Evolutionary conservation across 2,329 filamentous ascomycete genomes (phyloP), one percentile per base, ranked within the genome.

Genomic region (Teratosphaeria zuluensis): DNA sequence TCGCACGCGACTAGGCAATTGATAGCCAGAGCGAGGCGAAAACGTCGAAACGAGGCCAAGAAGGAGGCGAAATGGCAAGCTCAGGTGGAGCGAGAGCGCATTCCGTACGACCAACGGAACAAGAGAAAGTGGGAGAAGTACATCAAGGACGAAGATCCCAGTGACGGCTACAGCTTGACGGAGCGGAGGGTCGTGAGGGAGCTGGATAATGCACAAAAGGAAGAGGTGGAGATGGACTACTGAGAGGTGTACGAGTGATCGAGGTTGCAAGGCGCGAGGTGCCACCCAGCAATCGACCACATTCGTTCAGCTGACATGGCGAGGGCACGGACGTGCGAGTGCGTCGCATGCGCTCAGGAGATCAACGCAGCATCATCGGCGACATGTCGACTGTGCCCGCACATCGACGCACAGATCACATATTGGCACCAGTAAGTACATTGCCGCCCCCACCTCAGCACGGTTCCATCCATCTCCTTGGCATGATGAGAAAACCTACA

Each of bases 201-300:
- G 24, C 24, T 28, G 24, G 24, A 28, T 60, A 72, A 72, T 30
- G 70, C 73, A 58, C 71, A 74, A 35, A 67, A 69, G 19, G 67
- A 72, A 21, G 65, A 66, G 1, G 64, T 77, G 1, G 70, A 77
- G n/a, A 70, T 83, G 56, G 77, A 81, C 61, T 83, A 83, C 62
- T 77, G 64, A 66, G 48, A n/a, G n/a, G 9, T 19, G 19, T 19
- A n/a, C 42, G n/a, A 48, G 42, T 16, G 14, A 11, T 42, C n/a
- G 7, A 4, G 14, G 12, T 1, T 16, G 35, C 24, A 28, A 28
- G 2, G 24, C 4, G 24, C 24, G 24, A 28, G 24, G 2, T 28
- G 24, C 24, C 24, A 4, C 24, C 24, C 24, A 28, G 24, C 24
- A 28, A 28, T 28, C 24, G 24, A 28, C 24, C 24, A 28, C 24